phyloP scores from a whole-genome alignment of 306 rosid genomes.

The Prunus davidiana region DNA sequence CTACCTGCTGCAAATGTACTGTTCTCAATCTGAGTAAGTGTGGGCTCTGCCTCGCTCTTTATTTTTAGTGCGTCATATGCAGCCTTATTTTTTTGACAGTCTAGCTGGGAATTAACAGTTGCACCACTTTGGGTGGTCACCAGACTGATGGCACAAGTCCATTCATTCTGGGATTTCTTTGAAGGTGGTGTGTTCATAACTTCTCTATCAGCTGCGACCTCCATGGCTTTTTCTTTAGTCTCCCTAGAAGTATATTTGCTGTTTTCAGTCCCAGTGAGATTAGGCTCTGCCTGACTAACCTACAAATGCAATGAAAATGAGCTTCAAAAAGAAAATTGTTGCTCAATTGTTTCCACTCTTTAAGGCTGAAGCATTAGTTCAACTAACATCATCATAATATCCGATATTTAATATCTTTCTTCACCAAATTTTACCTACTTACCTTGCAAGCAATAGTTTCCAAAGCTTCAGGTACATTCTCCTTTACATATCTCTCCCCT shows the following conservation, averaged over 20 bases:
- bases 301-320: conserved; percentile 22
- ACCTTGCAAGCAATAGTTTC: conserved; percentile 50
- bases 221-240: background rate
- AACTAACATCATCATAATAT: background rate
- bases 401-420: background rate
- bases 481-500: conserved; percentile 40
- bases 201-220: conserved; percentile 15
- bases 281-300: conserved; percentile 10
- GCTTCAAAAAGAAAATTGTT: background rate
- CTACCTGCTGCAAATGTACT: background rate
- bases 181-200: conserved; percentile 5
- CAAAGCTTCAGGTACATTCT: conserved; percentile 47
- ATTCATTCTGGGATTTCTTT: conserved; percentile 35
- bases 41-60: background rate
- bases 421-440: background rate
- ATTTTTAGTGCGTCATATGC: background rate
- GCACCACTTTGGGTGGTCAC: too few species aligned
- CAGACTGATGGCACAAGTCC: background rate
- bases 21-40: background rate
- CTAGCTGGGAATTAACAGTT: background rate
- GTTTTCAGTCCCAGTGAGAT: background rate
- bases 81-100: background rate
- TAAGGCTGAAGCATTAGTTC: too few species aligned
- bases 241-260: background rate
- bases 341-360: background rate